A percentile compares a stretch with the other conserved stretches of the same genome.
These are phyloP conservation scores for Besnoitia besnoiti DNA, from an alignment of 169 alveolate species.

Conservation along the genomic window DNA sequence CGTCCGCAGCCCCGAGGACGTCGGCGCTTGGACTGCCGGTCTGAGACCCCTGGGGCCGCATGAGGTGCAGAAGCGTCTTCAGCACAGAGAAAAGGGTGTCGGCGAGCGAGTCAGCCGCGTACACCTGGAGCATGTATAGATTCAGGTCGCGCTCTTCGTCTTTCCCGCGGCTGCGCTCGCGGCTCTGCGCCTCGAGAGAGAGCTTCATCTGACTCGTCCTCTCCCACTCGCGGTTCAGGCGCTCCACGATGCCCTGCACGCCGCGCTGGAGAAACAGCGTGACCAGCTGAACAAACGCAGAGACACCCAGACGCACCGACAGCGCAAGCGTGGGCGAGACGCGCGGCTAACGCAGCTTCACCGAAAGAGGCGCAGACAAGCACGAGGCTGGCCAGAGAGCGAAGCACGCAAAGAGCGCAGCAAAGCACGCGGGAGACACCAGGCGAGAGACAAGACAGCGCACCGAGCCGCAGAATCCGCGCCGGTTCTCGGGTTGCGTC, in stretches of 20 bases:
- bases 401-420: not conserved
- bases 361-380: not conserved
- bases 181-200: slow-evolving; percentile 17
- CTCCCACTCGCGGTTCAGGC: slow-evolving; percentile 54
- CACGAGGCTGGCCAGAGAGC: not conserved
- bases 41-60: not conserved
- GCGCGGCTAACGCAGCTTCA: not conserved
- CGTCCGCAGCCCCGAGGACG: not conserved
- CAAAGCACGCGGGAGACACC: slow-evolving; percentile 10
- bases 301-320: not conserved
- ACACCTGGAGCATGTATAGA: slow-evolving; percentile 52
- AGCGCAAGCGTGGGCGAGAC: not conserved
- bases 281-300: slow-evolving; percentile 34
- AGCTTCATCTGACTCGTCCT: not conserved
- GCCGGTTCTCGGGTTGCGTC: too few relatives aligned
- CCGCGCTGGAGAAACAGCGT: slow-evolving; percentile 47
- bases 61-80: slow-evolving; percentile 49
- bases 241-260: slow-evolving; percentile 34
- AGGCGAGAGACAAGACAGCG: too few relatives aligned
- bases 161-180: not conserved
- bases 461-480: too few relatives aligned
- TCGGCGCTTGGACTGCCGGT: too few relatives aligned
- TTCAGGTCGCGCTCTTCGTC: slow-evolving; percentile 52
- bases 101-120: slow-evolving; percentile 41
- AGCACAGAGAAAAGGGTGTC: slow-evolving; percentile 34